Percentiles rank a stretch among this genome's conserved stretches.
Conservation (phyloP, 257 asterid genomes). For the Orobanche coerulescens region DNA sequence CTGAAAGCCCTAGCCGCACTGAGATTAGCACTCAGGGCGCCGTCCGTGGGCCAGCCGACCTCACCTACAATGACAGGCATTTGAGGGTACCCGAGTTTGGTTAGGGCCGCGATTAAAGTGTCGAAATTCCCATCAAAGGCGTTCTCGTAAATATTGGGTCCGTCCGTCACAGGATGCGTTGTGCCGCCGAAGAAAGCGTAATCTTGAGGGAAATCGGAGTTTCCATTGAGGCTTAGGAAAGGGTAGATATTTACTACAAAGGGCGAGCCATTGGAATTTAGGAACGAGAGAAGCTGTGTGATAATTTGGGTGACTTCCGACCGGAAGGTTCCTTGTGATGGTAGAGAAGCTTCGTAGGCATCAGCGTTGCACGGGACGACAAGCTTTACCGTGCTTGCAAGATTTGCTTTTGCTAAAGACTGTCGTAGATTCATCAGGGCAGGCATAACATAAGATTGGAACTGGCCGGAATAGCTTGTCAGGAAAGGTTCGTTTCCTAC, state of each 20-base stretch:
- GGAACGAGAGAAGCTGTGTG: slow-evolving; percentile 73
- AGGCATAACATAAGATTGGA: slow-evolving; percentile 66
- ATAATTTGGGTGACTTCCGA: slow-evolving; percentile 66
- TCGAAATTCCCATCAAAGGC: slow-evolving; percentile 94
- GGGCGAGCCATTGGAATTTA: slow-evolving; percentile 75
- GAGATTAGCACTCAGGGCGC: slow-evolving; percentile 60
- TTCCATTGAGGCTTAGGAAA: slow-evolving; percentile 75
- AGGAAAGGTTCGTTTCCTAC: slow-evolving; percentile 96
- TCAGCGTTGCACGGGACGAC: slow-evolving; percentile 98
- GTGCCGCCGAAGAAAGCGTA: slow-evolving; percentile 89
- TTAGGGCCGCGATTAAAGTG: slow-evolving; percentile 74
- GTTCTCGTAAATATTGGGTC: slow-evolving; percentile 63
- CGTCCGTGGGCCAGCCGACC: slow-evolving; percentile 95
- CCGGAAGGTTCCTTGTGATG: slow-evolving; percentile 88
- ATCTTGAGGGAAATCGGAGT: slow-evolving; percentile 88
- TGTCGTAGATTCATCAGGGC: slow-evolving; percentile 65
- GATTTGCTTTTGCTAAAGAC: slow-evolving; percentile 61
- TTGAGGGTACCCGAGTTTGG: slow-evolving; percentile 63
- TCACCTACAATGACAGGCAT: slow-evolving; percentile 87
- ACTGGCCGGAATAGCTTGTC: slow-evolving; percentile 65
- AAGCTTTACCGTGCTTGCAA: slow-evolving; percentile 62
- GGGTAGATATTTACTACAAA: slow-evolving; percentile 87
- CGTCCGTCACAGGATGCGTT: slow-evolving; percentile 69
- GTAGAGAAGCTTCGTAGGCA: slow-evolving; percentile 77
- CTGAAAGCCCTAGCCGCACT: slow-evolving; percentile 81